phyloP scores from a whole-genome alignment of 345 rosid species.

The Hibiscus syriacus region DNA sequence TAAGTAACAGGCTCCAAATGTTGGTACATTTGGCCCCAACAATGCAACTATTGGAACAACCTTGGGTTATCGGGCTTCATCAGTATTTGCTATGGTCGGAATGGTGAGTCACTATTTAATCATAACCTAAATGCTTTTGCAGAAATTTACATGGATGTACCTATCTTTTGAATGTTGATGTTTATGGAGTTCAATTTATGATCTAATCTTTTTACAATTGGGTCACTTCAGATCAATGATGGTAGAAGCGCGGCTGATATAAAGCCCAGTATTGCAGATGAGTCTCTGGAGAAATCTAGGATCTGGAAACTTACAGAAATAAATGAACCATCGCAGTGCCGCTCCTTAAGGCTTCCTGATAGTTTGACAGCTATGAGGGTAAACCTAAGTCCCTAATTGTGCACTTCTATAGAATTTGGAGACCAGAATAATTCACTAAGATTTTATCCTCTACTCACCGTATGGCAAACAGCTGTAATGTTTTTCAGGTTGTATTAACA shows the following conservation, averaged over 20 bases:
- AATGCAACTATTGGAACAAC: conserved; percentile 46
- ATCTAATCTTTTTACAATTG: not conserved
- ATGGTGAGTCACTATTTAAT: conserved; percentile 35
- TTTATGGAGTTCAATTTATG: not conserved
- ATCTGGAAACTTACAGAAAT: conserved; percentile 71
- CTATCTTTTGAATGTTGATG: not conserved
- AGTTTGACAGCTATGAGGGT: conserved; percentile 52
- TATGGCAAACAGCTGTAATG: not conserved
- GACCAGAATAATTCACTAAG: not conserved
- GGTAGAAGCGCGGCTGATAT: conserved; percentile 41
- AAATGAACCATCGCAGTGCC: conserved; percentile 63
- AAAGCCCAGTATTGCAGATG: conserved; percentile 63
- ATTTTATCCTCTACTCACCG: not conserved
- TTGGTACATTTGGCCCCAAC: conserved; percentile 40
- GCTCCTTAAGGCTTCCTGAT: conserved; percentile 64
- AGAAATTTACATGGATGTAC: not conserved
- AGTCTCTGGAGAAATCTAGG: conserved; percentile 46
- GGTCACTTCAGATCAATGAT: conserved; percentile 40
- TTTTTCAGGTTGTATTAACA: not conserved
- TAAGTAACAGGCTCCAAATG: conserved; percentile 37
- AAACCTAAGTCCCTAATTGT: conserved; percentile 5
- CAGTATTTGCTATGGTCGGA: conserved; percentile 50
- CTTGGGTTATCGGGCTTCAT: conserved; percentile 42
- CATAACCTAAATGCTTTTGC: not conserved
- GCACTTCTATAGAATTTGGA: not conserved